Percentiles rank a stretch among this genome's conserved stretches.
phyloP scores from a whole-genome alignment of 129 eudicot species.

The Arctium lappa region DNA sequence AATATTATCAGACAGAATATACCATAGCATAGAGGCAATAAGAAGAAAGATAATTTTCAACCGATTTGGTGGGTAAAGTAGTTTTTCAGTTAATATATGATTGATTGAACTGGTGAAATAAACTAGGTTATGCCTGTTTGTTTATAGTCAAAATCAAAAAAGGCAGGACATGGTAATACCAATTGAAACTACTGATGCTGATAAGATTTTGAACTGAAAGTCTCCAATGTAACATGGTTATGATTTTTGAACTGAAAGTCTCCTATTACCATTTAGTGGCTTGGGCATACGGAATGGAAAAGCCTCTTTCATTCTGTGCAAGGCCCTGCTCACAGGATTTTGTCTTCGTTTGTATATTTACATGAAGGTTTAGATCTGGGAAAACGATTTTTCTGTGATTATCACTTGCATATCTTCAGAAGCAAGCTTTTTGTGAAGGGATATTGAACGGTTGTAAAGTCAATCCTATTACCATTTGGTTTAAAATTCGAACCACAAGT shows the following conservation, averaged over 20 bases:
- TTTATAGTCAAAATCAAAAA: not conserved
- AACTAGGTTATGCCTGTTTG: not conserved
- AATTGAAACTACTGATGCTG: not conserved
- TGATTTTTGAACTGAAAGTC: not conserved
- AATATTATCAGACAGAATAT: not conserved
- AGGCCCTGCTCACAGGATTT: not conserved
- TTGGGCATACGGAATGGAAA: not conserved
- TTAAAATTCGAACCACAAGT: not conserved
- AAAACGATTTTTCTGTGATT: not conserved
- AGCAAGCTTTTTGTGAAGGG: conserved; percentile 1
- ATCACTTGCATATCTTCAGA: not conserved
- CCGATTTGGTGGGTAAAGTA: not conserved
- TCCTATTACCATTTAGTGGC: too few relatives aligned
- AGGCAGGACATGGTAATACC: not conserved
- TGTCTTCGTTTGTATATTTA: not conserved
- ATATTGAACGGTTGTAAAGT: not conserved
- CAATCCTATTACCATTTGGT: conserved; percentile 6
- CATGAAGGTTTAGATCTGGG: not conserved
- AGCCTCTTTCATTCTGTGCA: not conserved
- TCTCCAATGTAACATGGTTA: not conserved
- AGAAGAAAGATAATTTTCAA: not conserved
- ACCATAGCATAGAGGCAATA: not conserved
- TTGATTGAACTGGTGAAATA: conserved; percentile 3
- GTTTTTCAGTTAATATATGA: not conserved
- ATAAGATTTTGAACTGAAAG: not conserved